Conservation (phyloP, 164 flowering plant species). For the Magnolia changhungtana region DNA sequence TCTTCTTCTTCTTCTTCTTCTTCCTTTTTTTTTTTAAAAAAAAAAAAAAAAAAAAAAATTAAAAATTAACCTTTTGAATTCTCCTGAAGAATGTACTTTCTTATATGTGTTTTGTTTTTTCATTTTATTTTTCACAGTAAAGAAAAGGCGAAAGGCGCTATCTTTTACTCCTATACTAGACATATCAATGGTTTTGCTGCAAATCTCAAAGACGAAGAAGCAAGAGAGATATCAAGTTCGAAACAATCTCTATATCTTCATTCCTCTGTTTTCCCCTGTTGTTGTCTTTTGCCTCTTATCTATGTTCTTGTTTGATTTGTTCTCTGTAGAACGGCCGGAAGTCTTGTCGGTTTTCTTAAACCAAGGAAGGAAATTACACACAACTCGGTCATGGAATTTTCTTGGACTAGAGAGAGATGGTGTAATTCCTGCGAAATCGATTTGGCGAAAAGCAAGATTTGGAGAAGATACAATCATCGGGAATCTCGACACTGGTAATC, state of each 20-base stretch:
- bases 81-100: background rate
- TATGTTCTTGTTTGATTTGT: background rate
- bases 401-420: constrained; percentile 45
- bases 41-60: too few species aligned
- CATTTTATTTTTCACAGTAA: constrained; percentile 5
- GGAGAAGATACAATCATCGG: constrained; percentile 71
- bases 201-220: constrained; percentile 59
- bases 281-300: background rate
- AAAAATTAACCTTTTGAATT: background rate
- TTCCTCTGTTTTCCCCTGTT: background rate
- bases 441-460: constrained; percentile 59
- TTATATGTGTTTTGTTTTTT: background rate
- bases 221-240: constrained; percentile 45
- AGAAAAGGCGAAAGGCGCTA: constrained; percentile 44
- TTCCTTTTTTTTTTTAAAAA: background rate
- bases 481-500: constrained; percentile 67
- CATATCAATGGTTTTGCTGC: constrained; percentile 76
- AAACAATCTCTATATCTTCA: background rate
- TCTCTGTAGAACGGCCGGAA: constrained; percentile 47
- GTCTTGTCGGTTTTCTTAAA: constrained; percentile 60
- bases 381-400: constrained; percentile 69
- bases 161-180: constrained; percentile 55
- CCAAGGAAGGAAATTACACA: constrained; percentile 46
- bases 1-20: background rate
- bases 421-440: constrained; percentile 22